A percentile compares a stretch with the other conserved stretches of the same genome.
Evolutionary conservation across 768 basidiomycete species (phyloP).

Genomic region (Nevesoporus exiguus): DNA sequence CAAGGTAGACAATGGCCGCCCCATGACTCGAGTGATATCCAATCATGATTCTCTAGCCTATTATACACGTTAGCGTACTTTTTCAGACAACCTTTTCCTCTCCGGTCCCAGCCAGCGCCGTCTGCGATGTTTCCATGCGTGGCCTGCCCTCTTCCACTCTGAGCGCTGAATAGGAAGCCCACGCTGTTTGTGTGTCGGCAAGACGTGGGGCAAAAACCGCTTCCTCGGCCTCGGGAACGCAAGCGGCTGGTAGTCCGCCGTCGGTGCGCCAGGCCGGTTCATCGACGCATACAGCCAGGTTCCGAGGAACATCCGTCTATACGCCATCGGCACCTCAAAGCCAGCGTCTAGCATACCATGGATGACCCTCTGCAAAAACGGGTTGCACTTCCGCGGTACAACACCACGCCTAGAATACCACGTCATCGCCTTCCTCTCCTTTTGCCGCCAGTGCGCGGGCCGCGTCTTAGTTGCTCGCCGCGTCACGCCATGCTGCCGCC

Average conservation of each 20-base stretch:
- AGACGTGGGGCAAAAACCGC: conserved; percentile 22
- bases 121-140: conserved; percentile 20
- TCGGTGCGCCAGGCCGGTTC: conserved; percentile 7
- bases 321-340: conserved; percentile 38
- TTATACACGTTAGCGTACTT: conserved; percentile 25
- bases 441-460: conserved; percentile 31
- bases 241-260: conserved; percentile 26
- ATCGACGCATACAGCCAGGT: conserved; percentile 25
- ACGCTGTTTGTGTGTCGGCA: conserved; percentile 31
- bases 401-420: conserved; percentile 29
- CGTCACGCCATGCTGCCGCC: conserved; percentile 20
- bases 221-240: conserved; percentile 21
- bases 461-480: conserved; percentile 14
- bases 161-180: conserved; percentile 33
- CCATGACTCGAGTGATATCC: conserved; percentile 8
- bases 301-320: conserved; percentile 40
- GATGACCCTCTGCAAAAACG: conserved; percentile 36
- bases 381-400: conserved; percentile 28
- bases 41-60: conserved; percentile 17
- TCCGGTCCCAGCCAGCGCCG: conserved; percentile 2
- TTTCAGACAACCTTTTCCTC: conserved; percentile 15
- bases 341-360: conserved; percentile 40
- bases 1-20: neutral
- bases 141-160: conserved; percentile 23
- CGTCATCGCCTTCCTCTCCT: conserved; percentile 25